A percentile compares a stretch with the other conserved stretches of the same genome.
Evolutionary conservation across 371 early-diverging fungal species (phyloP).

Genomic region (Phascolomyces articulosus): DNA sequence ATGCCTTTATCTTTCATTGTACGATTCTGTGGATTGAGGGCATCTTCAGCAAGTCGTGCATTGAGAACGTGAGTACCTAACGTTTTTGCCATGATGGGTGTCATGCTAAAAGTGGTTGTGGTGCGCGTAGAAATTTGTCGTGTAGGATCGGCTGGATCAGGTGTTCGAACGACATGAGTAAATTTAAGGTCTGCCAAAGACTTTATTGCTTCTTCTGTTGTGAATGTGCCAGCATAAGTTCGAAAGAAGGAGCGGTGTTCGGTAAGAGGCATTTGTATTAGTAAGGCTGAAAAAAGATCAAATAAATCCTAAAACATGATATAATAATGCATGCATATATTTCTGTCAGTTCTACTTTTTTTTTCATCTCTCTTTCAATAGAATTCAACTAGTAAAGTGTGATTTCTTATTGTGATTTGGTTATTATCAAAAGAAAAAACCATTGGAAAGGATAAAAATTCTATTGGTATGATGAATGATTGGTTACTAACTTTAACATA

Average conservation of each 20-base stretch:
- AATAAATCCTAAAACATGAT: conserved; percentile 48
- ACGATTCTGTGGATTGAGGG: conserved; percentile 49
- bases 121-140: conserved; percentile 48
- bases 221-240: conserved; percentile 57
- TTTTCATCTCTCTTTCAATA: too few relatives aligned
- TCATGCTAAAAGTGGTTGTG: conserved; percentile 56
- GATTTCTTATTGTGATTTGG: too few relatives aligned
- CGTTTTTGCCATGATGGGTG: conserved; percentile 56
- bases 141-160: conserved; percentile 53
- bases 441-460: too few relatives aligned
- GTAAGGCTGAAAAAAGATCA: conserved; percentile 47
- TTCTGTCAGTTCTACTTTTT: too few relatives aligned
- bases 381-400: too few relatives aligned
- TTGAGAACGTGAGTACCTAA: conserved; percentile 62
- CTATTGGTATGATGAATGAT: not conserved
- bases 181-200: conserved; percentile 53
- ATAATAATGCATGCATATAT: not conserved
- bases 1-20: conserved; percentile 57
- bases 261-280: conserved; percentile 39
- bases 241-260: conserved; percentile 55
- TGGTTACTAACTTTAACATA: conserved; percentile 29
- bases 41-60: conserved; percentile 55
- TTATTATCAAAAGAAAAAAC: too few relatives aligned
- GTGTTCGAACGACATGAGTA: conserved; percentile 52
- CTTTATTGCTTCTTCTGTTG: conserved; percentile 59